These are phyloP conservation scores for Sarcocystis neurona DNA, from an alignment of 169 alveolate species.

Conservation along the genomic window DNA sequence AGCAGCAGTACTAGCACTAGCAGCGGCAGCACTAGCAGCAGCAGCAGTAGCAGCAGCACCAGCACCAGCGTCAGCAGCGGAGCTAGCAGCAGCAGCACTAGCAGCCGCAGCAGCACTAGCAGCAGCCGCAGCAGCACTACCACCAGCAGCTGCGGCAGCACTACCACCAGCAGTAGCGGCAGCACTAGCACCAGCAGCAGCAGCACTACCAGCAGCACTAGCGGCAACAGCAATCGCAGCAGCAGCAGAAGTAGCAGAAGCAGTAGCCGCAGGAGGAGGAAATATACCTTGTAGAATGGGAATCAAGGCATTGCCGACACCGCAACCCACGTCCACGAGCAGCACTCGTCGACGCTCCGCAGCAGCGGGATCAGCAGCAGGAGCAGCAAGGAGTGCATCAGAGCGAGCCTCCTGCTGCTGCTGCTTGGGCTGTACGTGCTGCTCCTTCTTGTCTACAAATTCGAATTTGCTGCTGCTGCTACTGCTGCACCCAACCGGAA, in stretches of 20 bases:
- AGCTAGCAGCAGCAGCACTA: not conserved
- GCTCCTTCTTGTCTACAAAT: too few relatives aligned
- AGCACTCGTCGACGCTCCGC: too few relatives aligned
- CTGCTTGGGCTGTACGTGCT: too few relatives aligned
- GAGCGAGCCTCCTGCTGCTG: too few relatives aligned
- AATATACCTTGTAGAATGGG: constrained; percentile 78
- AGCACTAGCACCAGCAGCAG: too few relatives aligned
- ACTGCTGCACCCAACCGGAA: too few relatives aligned
- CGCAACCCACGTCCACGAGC: constrained; percentile 92
- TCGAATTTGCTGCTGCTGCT: too few relatives aligned
- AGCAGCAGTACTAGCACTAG: not conserved
- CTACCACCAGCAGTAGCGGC: not conserved
- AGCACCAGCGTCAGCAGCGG: not conserved
- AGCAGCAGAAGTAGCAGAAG: too few relatives aligned
- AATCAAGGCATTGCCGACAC: constrained; percentile 92
- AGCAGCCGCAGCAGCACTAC: not conserved
- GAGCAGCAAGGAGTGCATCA: too few relatives aligned
- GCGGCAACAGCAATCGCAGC: too few relatives aligned
- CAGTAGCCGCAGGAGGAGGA: not conserved
- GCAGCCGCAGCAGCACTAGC: not conserved
- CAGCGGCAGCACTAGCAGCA: not conserved
- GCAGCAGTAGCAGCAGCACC: not conserved
- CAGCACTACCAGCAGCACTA: too few relatives aligned
- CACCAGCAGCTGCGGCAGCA: not conserved
- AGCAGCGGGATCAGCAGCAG: too few relatives aligned